Conservation (phyloP, 495 filamentous ascomycete species). For the Neurospora sp. region DNA sequence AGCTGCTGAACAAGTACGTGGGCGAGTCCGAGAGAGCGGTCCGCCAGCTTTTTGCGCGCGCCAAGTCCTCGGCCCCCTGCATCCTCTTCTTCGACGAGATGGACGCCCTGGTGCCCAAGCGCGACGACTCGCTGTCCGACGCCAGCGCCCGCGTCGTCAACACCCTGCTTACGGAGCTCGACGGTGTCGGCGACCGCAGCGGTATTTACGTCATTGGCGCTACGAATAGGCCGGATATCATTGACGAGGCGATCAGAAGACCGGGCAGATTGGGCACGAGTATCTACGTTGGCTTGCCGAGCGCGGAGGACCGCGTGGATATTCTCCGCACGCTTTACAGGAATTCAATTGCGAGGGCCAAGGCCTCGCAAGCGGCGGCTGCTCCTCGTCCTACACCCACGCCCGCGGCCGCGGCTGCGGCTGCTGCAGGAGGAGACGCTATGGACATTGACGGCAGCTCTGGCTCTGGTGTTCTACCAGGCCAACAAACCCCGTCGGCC, state of each 20-base stretch:
- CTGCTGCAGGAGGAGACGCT: not conserved
- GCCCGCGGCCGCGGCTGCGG: not conserved
- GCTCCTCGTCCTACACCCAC: not conserved
- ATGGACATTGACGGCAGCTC: constrained; percentile 1
- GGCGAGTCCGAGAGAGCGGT: constrained; percentile 92
- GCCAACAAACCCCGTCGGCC: not conserved
- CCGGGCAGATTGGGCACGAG: constrained; percentile 83
- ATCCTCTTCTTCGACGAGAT: constrained; percentile 98
- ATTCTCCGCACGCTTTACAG: constrained; percentile 72
- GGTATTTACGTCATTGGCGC: constrained; percentile 95
- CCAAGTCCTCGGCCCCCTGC: constrained; percentile 77
- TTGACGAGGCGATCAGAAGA: constrained; percentile 89
- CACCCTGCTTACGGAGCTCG: constrained; percentile 90
- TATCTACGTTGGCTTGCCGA: constrained; percentile 84
- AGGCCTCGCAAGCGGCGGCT: constrained; percentile 27
- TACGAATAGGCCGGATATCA: constrained; percentile 92
- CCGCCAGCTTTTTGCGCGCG: constrained; percentile 83
- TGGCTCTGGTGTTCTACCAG: not conserved
- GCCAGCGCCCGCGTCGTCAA: constrained; percentile 86
- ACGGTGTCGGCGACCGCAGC: constrained; percentile 68
- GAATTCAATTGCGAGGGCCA: constrained; percentile 44
- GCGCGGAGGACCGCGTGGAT: constrained; percentile 66
- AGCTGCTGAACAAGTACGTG: constrained; percentile 90
- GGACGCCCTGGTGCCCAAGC: constrained; percentile 79
- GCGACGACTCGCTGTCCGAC: constrained; percentile 73